phyloP scores from a whole-genome alignment of 345 rosid species.

The Erodium maritimum region DNA sequence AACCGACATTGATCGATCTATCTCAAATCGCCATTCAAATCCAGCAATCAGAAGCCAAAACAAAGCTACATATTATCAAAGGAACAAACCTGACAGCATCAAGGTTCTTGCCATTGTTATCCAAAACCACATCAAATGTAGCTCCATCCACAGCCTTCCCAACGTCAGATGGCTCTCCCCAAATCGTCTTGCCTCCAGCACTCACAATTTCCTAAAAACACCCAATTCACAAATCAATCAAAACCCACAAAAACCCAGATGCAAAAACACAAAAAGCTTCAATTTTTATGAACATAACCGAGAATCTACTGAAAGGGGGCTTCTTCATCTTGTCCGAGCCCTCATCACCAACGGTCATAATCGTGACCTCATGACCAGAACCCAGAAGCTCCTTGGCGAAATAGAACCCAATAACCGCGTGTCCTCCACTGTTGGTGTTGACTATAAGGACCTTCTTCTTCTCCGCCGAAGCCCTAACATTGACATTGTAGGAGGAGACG shows the following conservation, averaged over 20 bases:
- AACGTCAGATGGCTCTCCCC: slow-evolving; percentile 80
- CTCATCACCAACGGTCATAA: slow-evolving; percentile 77
- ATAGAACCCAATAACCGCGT: slow-evolving; percentile 83
- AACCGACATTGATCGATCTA: no score
- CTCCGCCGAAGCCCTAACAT: slow-evolving; percentile 37
- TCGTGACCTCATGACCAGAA: slow-evolving; percentile 62
- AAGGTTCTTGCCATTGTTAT: slow-evolving; percentile 88
- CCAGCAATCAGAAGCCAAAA: no score
- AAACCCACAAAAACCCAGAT: not conserved
- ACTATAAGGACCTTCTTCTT: slow-evolving; percentile 86
- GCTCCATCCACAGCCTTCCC: slow-evolving; percentile 54
- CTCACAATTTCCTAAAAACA: slow-evolving; percentile 61
- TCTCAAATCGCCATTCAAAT: no score
- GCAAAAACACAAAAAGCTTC: not conserved
- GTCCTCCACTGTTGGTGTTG: slow-evolving; percentile 81
- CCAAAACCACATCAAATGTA: slow-evolving; percentile 74
- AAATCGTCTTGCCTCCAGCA: slow-evolving; percentile 74
- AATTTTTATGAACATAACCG: slow-evolving; percentile 25
- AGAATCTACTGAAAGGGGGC: slow-evolving; percentile 77
- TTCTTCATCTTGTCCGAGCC: slow-evolving; percentile 87
- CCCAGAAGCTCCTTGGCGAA: slow-evolving; percentile 79
- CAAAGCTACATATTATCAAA: no score
- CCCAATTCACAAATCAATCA: not conserved
- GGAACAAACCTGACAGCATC: slow-evolving; percentile 58
- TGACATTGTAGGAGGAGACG: slow-evolving; percentile 30